These are phyloP conservation scores for Chaetothyriales sp. DNA, from an alignment of 2,329 filamentous ascomycete species.

Conservation along the genomic window DNA sequence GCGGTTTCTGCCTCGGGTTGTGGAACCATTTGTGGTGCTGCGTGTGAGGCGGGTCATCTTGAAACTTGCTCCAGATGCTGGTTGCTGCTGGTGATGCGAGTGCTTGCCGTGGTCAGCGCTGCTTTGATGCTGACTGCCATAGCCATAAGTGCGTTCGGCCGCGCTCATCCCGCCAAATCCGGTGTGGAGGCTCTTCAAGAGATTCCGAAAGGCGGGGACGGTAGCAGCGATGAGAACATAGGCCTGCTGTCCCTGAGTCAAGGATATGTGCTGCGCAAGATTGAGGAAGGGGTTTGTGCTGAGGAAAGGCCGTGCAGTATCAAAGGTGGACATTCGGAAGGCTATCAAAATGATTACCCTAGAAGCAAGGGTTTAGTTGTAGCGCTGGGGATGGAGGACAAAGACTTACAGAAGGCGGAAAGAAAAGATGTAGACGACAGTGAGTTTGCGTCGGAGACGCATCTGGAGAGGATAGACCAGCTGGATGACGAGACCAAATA, in stretches of 20 bases:
- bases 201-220: conserved; percentile 24
- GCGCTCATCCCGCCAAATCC: conserved; percentile 9
- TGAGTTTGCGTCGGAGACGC: conserved; percentile 20
- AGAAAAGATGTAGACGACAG: conserved; percentile 23
- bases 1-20: neutral
- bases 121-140: neutral
- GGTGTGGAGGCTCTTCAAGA: conserved; percentile 19
- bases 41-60: conserved; percentile 5
- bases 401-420: conserved; percentile 25
- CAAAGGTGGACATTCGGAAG: conserved; percentile 23
- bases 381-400: neutral
- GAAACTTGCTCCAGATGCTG: neutral
- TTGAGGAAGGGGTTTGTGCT: conserved; percentile 24
- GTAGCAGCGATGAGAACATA: conserved; percentile 25
- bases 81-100: neutral
- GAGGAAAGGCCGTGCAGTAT: conserved; percentile 14
- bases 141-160: conserved; percentile 7
- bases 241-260: conserved; percentile 24
- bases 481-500: conserved; percentile 20
- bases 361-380: conserved; percentile 2
- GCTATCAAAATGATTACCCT: conserved; percentile 25
- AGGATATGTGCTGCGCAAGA: conserved; percentile 22
- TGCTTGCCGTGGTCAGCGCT: neutral
- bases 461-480: conserved; percentile 23
- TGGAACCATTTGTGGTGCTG: conserved; percentile 3